Conservation (phyloP, 176 grass and related monocot genomes). For the Avena insularis region DNA sequence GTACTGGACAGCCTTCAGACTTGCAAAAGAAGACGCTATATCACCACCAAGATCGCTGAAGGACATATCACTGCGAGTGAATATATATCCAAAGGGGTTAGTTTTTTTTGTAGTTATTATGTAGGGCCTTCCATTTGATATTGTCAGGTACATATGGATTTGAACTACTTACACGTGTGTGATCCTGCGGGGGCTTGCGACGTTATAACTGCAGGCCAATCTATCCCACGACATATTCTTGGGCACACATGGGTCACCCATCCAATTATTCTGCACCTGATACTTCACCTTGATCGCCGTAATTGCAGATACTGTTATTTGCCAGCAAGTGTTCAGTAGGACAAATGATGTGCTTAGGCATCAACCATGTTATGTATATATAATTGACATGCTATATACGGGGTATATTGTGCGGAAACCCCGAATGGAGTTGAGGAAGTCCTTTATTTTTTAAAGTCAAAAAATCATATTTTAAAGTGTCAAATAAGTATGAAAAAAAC, state of each 20-base stretch:
- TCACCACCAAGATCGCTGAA: slow-evolving; percentile 44
- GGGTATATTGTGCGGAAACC: not conserved
- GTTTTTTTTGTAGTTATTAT: not conserved
- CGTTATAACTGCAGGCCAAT: slow-evolving; percentile 52
- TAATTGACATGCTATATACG: not conserved
- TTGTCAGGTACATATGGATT: too few species aligned
- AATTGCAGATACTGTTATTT: slow-evolving; percentile 60
- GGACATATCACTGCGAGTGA: slow-evolving; percentile 47
- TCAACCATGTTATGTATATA: not conserved
- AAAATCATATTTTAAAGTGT: too few species aligned
- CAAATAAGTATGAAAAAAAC: too few species aligned
- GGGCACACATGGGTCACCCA: slow-evolving; percentile 69
- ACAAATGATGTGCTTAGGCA: not conserved
- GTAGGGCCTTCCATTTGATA: not conserved
- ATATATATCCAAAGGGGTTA: not conserved
- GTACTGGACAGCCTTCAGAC: slow-evolving; percentile 44
- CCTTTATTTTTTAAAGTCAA: too few species aligned
- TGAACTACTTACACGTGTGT: too few species aligned
- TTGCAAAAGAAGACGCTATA: slow-evolving; percentile 49
- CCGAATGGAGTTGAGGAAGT: too few species aligned
- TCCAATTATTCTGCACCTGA: slow-evolving; percentile 56
- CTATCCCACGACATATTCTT: slow-evolving; percentile 57
- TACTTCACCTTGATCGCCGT: slow-evolving; percentile 56
- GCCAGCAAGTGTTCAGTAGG: not conserved
- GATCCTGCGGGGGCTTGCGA: slow-evolving; percentile 51